These are phyloP conservation scores for Silene conica DNA, from an alignment of 148 eudicot species.

Conservation along the genomic window DNA sequence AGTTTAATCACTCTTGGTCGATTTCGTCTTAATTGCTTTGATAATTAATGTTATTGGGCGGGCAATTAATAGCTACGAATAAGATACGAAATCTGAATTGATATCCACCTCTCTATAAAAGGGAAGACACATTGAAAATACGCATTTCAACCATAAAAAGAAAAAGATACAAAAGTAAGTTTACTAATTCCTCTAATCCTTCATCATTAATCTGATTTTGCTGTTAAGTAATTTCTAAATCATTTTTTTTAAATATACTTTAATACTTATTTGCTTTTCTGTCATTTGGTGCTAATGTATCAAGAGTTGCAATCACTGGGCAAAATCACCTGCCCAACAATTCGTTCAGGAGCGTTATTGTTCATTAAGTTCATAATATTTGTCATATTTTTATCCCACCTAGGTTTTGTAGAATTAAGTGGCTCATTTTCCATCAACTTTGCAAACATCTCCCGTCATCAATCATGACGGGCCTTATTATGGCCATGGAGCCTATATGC, in stretches of 20 bases:
- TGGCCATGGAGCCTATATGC: slow-evolving; percentile 21
- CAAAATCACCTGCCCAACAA: slow-evolving; percentile 5
- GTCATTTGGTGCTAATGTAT: slow-evolving; percentile 10
- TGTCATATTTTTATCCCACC: slow-evolving; percentile 9
- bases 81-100: background rate
- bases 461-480: slow-evolving; percentile 9
- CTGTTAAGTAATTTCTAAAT: background rate
- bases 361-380: slow-evolving; percentile 13
- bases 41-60: too few relatives aligned
- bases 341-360: slow-evolving; percentile 6
- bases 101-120: slow-evolving; percentile 1
- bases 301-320: slow-evolving; percentile 6
- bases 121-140: background rate
- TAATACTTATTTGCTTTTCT: slow-evolving; percentile 5
- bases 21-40: too few relatives aligned
- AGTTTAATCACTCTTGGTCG: too few relatives aligned
- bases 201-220: background rate
- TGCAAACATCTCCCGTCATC: slow-evolving; percentile 15
- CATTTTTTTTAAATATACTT: background rate
- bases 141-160: background rate
- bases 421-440: slow-evolving; percentile 14
- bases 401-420: slow-evolving; percentile 10
- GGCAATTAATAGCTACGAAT: too few relatives aligned
- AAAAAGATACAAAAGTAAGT: slow-evolving; percentile 4
- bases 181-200: background rate